Percentiles rank a stretch among this genome's conserved stretches.
Conservation (phyloP, 495 filamentous ascomycete species). For the Neurospora sp. region DNA sequence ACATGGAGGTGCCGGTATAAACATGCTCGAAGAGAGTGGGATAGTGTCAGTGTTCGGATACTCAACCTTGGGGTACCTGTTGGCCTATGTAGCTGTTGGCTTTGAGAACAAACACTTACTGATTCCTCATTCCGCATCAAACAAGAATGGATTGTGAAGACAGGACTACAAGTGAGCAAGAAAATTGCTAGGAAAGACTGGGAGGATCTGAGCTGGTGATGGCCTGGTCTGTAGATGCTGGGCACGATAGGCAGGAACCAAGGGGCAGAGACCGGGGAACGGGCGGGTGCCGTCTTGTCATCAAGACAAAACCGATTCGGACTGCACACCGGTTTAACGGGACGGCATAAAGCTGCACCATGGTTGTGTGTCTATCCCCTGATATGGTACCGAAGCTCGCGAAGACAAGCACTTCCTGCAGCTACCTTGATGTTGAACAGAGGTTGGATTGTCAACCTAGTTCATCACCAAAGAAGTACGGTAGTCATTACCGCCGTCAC, state of each 20-base stretch:
- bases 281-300: no score
- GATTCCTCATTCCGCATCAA: no score
- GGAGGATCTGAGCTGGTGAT: no score
- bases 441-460: background rate
- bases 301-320: background rate
- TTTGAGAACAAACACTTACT: no score
- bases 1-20: no score
- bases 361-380: background rate
- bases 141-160: no score
- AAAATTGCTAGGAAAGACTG: no score
- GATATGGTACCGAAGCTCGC: background rate
- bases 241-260: background rate
- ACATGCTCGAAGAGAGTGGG: no score
- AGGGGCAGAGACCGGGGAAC: background rate
- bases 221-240: background rate
- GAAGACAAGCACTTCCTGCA: background rate
- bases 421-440: background rate
- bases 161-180: no score
- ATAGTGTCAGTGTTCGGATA: no score
- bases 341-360: background rate
- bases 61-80: no score
- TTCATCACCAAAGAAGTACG: background rate
- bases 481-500: background rate
- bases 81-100: no score
- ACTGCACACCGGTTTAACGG: background rate